These are phyloP conservation scores for Microstroma glucosiphilum DNA, from an alignment of 1,284 basidiomycete species.

Conservation along the genomic window DNA sequence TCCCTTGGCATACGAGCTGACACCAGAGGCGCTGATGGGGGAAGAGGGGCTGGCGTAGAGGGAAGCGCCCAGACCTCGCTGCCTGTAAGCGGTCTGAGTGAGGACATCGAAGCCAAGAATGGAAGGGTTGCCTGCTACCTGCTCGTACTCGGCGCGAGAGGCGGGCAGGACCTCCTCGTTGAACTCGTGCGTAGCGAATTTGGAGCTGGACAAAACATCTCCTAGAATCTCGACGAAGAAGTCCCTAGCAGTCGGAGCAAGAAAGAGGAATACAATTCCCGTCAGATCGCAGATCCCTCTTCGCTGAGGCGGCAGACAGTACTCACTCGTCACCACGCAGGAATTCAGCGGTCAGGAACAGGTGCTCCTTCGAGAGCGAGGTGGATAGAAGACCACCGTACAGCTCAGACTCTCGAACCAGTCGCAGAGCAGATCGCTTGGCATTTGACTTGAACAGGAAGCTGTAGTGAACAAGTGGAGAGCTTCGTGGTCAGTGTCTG, in stretches of 20 bases:
- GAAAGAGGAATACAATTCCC: background rate
- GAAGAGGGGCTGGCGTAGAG: conserved; percentile 44
- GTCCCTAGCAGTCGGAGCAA: conserved; percentile 19
- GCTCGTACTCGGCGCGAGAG: conserved; percentile 36
- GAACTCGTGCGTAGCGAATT: conserved; percentile 45
- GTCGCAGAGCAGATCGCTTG: conserved; percentile 75
- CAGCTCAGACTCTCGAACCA: conserved; percentile 85
- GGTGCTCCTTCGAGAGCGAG: conserved; percentile 78
- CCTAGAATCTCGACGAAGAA: conserved; percentile 47
- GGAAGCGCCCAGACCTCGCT: conserved; percentile 42
- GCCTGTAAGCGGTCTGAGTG: conserved; percentile 46
- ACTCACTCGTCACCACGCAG: conserved; percentile 92
- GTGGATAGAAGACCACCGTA: conserved; percentile 88
- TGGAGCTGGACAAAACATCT: conserved; percentile 38
- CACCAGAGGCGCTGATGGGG: conserved; percentile 33
- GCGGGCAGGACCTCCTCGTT: conserved; percentile 46
- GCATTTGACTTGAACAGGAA: conserved; percentile 48
- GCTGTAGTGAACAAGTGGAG: conserved; percentile 5
- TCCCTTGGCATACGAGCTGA: conserved; percentile 30
- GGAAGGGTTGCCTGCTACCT: conserved; percentile 32
- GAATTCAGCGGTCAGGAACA: conserved; percentile 89
- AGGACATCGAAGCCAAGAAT: conserved; percentile 41
- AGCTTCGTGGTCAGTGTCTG: conserved; percentile 1
- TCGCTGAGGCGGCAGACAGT: background rate
- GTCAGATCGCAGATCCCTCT: background rate